Conservation (phyloP, 441 rosid genomes). For the Melastoma candidum region DNA sequence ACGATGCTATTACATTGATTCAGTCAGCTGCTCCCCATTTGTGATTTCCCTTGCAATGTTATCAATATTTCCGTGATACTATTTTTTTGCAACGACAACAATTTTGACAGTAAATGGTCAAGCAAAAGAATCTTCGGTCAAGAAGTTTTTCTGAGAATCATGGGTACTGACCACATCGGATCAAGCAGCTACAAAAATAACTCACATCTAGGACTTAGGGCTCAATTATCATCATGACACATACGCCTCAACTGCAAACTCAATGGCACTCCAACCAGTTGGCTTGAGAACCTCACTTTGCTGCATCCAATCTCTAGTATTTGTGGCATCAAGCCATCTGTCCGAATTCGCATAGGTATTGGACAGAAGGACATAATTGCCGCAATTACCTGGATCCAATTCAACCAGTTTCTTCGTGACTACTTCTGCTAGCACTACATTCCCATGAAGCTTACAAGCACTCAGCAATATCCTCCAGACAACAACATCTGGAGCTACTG, state of each 20-base stretch:
- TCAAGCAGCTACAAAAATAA: too few species aligned
- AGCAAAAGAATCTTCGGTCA: too few species aligned
- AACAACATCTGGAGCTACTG: constrained; percentile 33
- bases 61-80: too few species aligned
- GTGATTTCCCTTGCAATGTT: neutral
- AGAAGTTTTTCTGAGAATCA: too few species aligned
- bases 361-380: constrained; percentile 56
- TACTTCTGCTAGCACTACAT: constrained; percentile 39
- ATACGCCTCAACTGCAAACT: constrained; percentile 4
- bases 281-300: constrained; percentile 32
- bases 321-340: constrained; percentile 57
- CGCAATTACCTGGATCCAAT: constrained; percentile 39
- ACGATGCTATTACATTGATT: too few species aligned
- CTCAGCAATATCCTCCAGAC: constrained; percentile 50
- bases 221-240: too few species aligned
- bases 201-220: constrained; percentile 1
- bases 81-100: too few species aligned
- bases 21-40: too few species aligned
- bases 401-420: constrained; percentile 30
- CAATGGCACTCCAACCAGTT: constrained; percentile 39
- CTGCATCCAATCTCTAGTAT: constrained; percentile 42
- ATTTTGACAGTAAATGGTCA: too few species aligned
- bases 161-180: too few species aligned
- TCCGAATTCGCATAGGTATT: constrained; percentile 50
- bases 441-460: constrained; percentile 36